Conservation (phyloP, 148 eudicot genomes). For the Camellia sinensis region DNA sequence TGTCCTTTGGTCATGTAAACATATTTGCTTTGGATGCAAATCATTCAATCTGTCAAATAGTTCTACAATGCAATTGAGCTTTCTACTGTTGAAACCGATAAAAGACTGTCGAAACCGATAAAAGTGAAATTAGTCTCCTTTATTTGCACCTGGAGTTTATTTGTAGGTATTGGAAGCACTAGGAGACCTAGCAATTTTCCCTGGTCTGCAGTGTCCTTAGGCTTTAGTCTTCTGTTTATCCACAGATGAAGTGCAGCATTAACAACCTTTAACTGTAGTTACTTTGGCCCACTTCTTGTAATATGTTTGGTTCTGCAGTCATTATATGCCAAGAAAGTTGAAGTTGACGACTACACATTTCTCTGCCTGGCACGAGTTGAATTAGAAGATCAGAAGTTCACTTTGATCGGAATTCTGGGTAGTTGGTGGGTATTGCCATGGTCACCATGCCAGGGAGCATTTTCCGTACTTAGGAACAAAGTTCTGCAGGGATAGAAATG, state of each 20-base stretch:
- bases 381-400: constrained; percentile 24
- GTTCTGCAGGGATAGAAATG: neutral
- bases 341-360: constrained; percentile 34
- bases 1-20: no score
- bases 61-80: no score
- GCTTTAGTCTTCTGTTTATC: neutral
- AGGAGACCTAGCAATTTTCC: no score
- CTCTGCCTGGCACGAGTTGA: constrained; percentile 34
- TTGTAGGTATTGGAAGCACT: no score
- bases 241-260: neutral
- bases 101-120: no score
- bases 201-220: no score
- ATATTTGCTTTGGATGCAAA: no score
- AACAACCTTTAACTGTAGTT: neutral
- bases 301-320: constrained; percentile 26
- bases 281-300: neutral
- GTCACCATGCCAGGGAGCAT: constrained; percentile 5
- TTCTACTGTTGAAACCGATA: no score
- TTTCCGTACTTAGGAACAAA: constrained; percentile 7
- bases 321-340: constrained; percentile 35
- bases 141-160: no score
- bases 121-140: no score
- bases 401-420: constrained; percentile 39
- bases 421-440: constrained; percentile 41
- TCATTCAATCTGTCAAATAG: no score